A percentile compares a stretch with the other conserved stretches of the same genome.
These are phyloP conservation scores for Pleurostoma richardsiae DNA, from an alignment of 2,329 filamentous ascomycete genomes.

Conservation along the genomic window DNA sequence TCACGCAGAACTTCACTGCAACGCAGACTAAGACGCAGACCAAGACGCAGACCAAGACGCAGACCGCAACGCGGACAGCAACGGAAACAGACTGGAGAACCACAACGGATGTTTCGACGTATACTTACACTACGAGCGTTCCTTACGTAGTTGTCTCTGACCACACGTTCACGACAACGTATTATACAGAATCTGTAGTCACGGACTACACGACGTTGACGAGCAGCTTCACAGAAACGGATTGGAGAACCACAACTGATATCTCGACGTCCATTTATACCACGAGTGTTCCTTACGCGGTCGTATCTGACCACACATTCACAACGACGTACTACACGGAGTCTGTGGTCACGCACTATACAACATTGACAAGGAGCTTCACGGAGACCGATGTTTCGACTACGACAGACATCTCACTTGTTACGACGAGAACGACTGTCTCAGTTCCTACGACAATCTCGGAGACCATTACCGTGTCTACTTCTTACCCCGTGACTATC, in stretches of 20 bases:
- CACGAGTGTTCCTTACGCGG: background rate
- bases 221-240: constrained; percentile 2
- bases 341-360: constrained; percentile 1
- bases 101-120: constrained; percentile 8
- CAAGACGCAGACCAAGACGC: constrained; percentile 6
- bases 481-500: constrained; percentile 5
- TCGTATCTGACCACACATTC: background rate
- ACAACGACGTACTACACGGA: background rate
- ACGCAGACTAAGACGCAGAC: background rate
- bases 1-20: background rate
- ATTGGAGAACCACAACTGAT: background rate
- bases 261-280: constrained; percentile 6
- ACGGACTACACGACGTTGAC: background rate
- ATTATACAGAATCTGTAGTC: background rate
- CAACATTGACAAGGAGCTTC: constrained; percentile 8
- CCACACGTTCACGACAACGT: constrained; percentile 1
- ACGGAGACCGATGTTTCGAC: constrained; percentile 4
- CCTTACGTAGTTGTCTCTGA: constrained; percentile 5
- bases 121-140: constrained; percentile 7
- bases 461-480: background rate
- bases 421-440: background rate
- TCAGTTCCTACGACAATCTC: background rate
- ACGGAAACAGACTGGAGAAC: constrained; percentile 5
- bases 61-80: constrained; percentile 5
- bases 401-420: constrained; percentile 1